phyloP scores from a whole-genome alignment of 1,139 yeast genomes.

The Petasospora rhodanensis region DNA sequence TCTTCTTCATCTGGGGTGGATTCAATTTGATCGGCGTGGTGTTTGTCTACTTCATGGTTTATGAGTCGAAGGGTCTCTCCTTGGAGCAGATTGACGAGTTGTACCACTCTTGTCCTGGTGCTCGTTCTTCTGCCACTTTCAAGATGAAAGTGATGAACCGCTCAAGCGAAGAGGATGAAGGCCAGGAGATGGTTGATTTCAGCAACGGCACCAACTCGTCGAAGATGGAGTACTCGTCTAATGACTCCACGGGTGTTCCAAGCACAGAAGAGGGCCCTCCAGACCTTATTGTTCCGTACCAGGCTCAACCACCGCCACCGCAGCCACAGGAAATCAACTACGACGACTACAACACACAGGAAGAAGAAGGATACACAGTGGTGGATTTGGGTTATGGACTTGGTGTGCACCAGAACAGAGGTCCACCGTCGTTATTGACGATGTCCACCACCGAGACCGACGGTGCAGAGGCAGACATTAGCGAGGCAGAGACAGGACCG shows the following conservation, averaged over 20 bases:
- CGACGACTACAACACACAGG: constrained; percentile 5
- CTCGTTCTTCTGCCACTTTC: constrained; percentile 13
- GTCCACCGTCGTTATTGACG: constrained; percentile 24
- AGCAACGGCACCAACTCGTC: background rate
- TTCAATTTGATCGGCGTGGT: constrained; percentile 55
- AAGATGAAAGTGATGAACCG: constrained; percentile 12
- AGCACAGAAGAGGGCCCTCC: too few relatives aligned
- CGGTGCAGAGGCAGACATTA: constrained; percentile 1
- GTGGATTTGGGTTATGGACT: constrained; percentile 24
- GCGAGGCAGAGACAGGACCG: constrained; percentile 2
- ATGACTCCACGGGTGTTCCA: constrained; percentile 9
- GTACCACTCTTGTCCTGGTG: constrained; percentile 40
- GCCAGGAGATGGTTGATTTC: constrained; percentile 1
- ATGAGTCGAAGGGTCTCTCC: constrained; percentile 71
- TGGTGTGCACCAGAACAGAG: constrained; percentile 21
- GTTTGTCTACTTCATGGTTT: constrained; percentile 58
- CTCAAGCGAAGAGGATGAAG: constrained; percentile 5
- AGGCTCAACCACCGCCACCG: too few relatives aligned
- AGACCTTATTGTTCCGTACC: too few relatives aligned
- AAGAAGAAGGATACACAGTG: constrained; percentile 15
- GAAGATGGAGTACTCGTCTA: constrained; percentile 4
- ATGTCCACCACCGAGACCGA: constrained; percentile 16
- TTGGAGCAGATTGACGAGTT: constrained; percentile 74
- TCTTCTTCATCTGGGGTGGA: constrained; percentile 77
- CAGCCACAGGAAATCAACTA: constrained; percentile 6